Evolutionary conservation across 1,139 yeast species (phyloP), one percentile per base, ranked within the genome.

Genomic region (Suhomyces yuchorum): DNA sequence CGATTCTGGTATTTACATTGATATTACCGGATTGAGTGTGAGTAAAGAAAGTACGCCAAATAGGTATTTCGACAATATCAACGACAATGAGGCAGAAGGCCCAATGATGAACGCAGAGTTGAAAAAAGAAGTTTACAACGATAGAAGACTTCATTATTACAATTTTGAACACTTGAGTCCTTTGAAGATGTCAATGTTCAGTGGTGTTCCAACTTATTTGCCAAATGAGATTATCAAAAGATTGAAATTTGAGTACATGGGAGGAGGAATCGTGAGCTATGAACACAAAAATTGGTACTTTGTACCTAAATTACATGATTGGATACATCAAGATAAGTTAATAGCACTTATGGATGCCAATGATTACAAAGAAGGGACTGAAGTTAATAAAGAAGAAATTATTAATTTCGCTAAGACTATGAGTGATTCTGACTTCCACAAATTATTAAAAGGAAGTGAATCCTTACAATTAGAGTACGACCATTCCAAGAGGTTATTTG

Each of bases 401-500:
- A 41, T 54, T 19, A 28, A 48, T 3, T 47, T 50, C 8, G 51
- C 55, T 19, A 37, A 43, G 9, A 46, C 52, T 3, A 55, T 68
- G 51, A 56, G 59, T 8, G 52, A 65, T 22, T 65, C 61, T 6
- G 68, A 68, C 42, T 57, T 69, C 40, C 56, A 68, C 24, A 53
- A 54, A 40, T 54, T 73, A 14, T 57, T 75, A 17, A 67, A 65
- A 35, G 63, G 71, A 46, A 70, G 66, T 40, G 70, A 70, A 15
- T 54, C 71, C 5, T 55, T 75, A 42, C 54, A 62, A 42, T 64
- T 66, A 35, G 78, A 75, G 49, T 76, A 70, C 53, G 74, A 68
- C 47, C 57, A 72, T 46, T 73, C 78, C 4, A 70, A 68, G 48
- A 61, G 63, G 22, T 53, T 62, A 26, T 75, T 78, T 1, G 61